Base-by-base conservation (phyloP, 345 rosid species). In the Pistacia atlantica region DNA sequence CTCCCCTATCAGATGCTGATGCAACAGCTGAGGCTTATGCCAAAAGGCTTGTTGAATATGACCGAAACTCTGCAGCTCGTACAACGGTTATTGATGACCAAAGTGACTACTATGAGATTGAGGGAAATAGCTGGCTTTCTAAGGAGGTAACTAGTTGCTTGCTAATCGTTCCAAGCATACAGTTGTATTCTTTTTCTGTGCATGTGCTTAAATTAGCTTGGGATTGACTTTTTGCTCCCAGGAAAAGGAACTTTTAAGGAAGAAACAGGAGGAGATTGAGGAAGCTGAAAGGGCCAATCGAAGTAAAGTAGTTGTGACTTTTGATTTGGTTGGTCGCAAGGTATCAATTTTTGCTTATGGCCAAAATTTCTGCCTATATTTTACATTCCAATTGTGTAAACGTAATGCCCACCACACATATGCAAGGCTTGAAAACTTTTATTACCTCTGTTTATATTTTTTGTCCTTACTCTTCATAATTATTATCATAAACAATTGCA, bases 11-110 rank as follows among this genome's bases (percentile, higher is more conserved):
- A 58, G 94, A 92, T 79, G 84, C 98, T 78, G 98, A 96, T 83
- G 93, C 73, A 11, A 91, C 89, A 1, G 98, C 97, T 67, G 97
- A 91, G 86, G 98, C 97, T 71, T 96, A 86, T 80, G 88, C 98
- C 8, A 96, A 91, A 82, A 87, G 98, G 83, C 95, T 96, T 56
- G 94, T 96, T 54, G 99, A 93, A 11, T 96, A 93, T 72, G 98
- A 96, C 81, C 86, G 94, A 65, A 90, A 96, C 69, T 76, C 99
- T 11, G 98, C 99, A 0, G 97, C 97, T 0, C 97, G 99, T 67
- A 96, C 99, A 11, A 89, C 93, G 6, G 98, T 92, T 75, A 93
- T 93, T 70, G 99, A 96, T 81, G 99, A 96, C 82, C 99, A 96
- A 73, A 93, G 99, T 77, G 98, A 93, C 81, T 93, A 96, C 81